Evolutionary conservation across 2,329 filamentous ascomycete genomes (phyloP).

Genomic region (Chaetomiaceae sp.): DNA sequence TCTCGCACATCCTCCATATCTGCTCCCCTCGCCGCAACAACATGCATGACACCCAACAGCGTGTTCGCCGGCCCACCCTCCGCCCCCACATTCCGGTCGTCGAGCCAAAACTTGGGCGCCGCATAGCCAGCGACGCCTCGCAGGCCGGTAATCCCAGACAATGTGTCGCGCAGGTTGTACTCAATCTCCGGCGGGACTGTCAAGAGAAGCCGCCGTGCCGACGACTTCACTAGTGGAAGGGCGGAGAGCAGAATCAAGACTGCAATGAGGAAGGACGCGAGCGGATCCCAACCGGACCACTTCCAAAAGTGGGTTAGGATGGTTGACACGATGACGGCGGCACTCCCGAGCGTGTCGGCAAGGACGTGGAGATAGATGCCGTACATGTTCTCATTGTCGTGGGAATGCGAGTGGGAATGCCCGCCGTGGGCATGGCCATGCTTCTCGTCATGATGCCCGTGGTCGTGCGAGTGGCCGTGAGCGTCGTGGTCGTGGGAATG

Average conservation of each 20-base stretch:
- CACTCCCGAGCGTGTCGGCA: constrained; percentile 89
- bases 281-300: constrained; percentile 91
- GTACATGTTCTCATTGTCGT: constrained; percentile 95
- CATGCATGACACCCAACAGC: constrained; percentile 79
- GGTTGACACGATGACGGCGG: constrained; percentile 90
- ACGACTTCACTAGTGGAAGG: constrained; percentile 79
- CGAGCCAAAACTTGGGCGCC: constrained; percentile 88
- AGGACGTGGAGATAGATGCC: constrained; percentile 95
- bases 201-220: constrained; percentile 76
- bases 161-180: constrained; percentile 79
- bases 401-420: constrained; percentile 42
- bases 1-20: constrained; percentile 80
- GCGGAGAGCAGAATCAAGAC: constrained; percentile 90
- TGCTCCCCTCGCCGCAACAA: constrained; percentile 67
- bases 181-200: constrained; percentile 81
- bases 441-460: constrained; percentile 22
- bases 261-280: constrained; percentile 91
- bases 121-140: constrained; percentile 81
- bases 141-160: constrained; percentile 77
- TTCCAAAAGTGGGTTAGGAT: constrained; percentile 79
- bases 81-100: constrained; percentile 53
- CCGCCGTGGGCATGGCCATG: constrained; percentile 21
- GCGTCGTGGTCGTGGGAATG: constrained; percentile 36
- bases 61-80: constrained; percentile 42
- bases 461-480: constrained; percentile 30